These are phyloP conservation scores for Colletotrichum sp. DNA, from an alignment of 2,329 filamentous ascomycete genomes.

Conservation along the genomic window DNA sequence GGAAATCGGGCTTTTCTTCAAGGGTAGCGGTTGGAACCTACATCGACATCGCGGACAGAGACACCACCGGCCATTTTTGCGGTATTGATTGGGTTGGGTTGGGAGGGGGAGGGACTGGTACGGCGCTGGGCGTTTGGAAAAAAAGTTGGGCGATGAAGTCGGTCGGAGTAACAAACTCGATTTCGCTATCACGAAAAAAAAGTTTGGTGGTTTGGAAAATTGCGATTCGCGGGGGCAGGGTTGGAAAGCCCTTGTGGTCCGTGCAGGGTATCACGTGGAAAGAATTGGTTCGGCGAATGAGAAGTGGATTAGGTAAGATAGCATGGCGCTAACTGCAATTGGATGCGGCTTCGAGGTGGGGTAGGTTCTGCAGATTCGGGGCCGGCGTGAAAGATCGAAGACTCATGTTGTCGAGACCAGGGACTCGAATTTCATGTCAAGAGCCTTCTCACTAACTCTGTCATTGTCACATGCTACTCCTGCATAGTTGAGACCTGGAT, in stretches of 20 bases:
- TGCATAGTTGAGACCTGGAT: background rate
- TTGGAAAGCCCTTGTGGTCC: background rate
- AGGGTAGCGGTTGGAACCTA: slow-evolving; percentile 51
- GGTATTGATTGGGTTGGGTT: slow-evolving; percentile 47
- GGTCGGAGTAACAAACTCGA: background rate
- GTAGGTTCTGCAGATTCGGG: background rate
- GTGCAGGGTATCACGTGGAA: background rate
- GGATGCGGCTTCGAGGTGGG: background rate
- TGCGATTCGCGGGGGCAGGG: slow-evolving; percentile 3
- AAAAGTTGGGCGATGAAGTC: slow-evolving; percentile 29
- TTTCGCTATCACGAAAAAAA: slow-evolving; percentile 24
- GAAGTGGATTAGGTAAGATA: background rate
- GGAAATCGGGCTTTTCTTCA: background rate
- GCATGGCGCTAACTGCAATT: background rate
- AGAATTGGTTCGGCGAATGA: background rate
- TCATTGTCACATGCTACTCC: fast-evolving
- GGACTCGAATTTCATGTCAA: fast-evolving
- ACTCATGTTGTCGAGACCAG: background rate
- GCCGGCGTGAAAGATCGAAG: background rate
- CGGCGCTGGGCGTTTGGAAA: slow-evolving; percentile 19
- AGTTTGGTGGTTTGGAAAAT: slow-evolving; percentile 23
- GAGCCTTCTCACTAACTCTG: background rate
- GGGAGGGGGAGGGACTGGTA: slow-evolving; percentile 27
- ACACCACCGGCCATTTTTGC: slow-evolving; percentile 81
- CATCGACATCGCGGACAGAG: slow-evolving; percentile 85